phyloP scores from a whole-genome alignment of 805 yeast species.

The Yarrowia deformans region DNA sequence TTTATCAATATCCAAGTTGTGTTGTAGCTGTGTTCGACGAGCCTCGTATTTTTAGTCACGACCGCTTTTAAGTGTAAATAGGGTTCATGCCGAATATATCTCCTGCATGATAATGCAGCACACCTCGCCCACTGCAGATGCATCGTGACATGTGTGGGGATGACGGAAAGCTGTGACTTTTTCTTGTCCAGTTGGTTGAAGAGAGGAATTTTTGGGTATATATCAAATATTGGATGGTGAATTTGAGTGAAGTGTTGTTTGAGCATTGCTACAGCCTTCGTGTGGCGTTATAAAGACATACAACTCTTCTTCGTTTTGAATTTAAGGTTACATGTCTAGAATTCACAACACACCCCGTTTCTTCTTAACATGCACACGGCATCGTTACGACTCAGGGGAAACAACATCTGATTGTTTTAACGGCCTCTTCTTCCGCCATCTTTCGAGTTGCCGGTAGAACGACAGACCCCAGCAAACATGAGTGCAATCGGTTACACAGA shows the following conservation, averaged over 20 bases:
- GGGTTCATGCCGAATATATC: neutral
- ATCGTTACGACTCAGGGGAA: neutral
- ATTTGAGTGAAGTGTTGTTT: no score
- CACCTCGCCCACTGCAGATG: neutral
- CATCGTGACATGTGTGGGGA: neutral
- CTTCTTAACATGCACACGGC: neutral
- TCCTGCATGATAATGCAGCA: constrained; percentile 23
- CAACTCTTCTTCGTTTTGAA: no score
- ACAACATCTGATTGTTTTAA: neutral
- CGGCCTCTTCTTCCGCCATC: neutral
- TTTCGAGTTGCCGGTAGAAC: no score
- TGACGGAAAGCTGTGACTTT: neutral
- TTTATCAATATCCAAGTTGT: neutral
- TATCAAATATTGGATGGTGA: no score
- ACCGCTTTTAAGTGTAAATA: no score
- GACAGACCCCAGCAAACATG: no score
- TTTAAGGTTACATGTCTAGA: neutral
- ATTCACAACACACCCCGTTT: neutral
- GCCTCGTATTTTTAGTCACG: neutral
- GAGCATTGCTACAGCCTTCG: no score
- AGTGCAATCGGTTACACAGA: neutral
- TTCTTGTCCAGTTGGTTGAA: no score
- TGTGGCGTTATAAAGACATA: no score
- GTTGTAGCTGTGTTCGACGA: no score
- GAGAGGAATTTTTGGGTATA: no score